Conservation (phyloP, 495 filamentous ascomycete genomes). For the Talaromyces wortmannii region DNA sequence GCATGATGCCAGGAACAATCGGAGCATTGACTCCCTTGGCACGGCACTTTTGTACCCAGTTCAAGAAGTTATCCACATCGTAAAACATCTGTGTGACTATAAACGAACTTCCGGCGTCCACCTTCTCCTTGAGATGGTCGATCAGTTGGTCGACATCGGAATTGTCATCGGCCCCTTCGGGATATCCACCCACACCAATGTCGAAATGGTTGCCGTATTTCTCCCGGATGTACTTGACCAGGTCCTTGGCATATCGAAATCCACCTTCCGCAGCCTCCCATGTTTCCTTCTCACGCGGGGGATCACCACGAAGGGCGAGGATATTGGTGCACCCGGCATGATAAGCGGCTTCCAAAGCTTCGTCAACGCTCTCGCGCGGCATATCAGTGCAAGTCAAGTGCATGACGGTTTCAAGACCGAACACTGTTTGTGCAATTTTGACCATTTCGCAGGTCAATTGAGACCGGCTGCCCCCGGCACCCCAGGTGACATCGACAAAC, state of each 20-base stretch:
- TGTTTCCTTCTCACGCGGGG: conserved; percentile 87
- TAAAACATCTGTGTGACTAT: conserved; percentile 99
- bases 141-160: conserved; percentile 76
- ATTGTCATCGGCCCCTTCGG: conserved; percentile 92
- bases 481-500: conserved; percentile 99
- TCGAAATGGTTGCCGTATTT: conserved; percentile 95
- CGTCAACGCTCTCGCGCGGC: conserved; percentile 83
- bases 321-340: conserved; percentile 97
- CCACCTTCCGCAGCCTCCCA: conserved; percentile 83
- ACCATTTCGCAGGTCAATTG: conserved; percentile 98
- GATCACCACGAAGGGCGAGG: conserved; percentile 88
- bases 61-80: conserved; percentile 87
- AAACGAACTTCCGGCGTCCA: conserved; percentile 89
- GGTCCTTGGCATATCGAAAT: conserved; percentile 87
- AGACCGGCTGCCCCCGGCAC: conserved; percentile 85
- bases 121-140: conserved; percentile 94
- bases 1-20: conserved; percentile 98
- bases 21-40: conserved; percentile 80
- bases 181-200: conserved; percentile 96
- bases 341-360: conserved; percentile 82
- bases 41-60: conserved; percentile 80
- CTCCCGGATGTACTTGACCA: conserved; percentile 86
- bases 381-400: conserved; percentile 99
- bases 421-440: conserved; percentile 88
- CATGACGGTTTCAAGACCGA: conserved; percentile 98